Base-by-base conservation (phyloP, 2,329 filamentous ascomycete genomes). In the Pseudodiploospora longispora region DNA sequence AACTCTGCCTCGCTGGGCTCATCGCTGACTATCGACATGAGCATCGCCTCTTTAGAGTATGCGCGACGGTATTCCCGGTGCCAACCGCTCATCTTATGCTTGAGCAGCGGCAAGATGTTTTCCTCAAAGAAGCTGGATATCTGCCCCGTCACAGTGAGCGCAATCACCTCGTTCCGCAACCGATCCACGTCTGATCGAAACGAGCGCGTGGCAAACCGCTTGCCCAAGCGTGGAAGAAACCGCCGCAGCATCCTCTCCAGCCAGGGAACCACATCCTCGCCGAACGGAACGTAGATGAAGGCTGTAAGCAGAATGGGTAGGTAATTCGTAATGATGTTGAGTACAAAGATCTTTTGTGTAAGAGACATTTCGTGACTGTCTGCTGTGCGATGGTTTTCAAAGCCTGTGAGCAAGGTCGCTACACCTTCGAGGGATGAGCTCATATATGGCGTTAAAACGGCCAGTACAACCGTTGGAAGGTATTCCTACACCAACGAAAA, bases 321-420 rank as follows among this genome's bases (percentile, higher is more conserved):
- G 57, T 89, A 90, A 4, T 85, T 85, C 9, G 84, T 87, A 62
- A 89, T 86, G 66, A 88, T 87, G 68, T 85, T 86, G 58, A 90
- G 75, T 31, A 87, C 72, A 47, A 89, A 88, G 6, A 84, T 75
- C 69, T 89, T 89, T 49, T 83, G 77, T 0, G 82, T 85, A 51
- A 85, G 70, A 0, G 83, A 81, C 48, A 79, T 75, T 48, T 87
- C 80, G 55, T 85, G 81, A 19, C 76, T 70, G 40, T 83, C 80
- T 30, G 80, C 72, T 0, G 83, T 88, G 43, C 85, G 78, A 58
- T 88, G 85, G 58, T 89, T 89, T 56, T 89, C 85, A 53, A 77
- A 87, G 10, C 84, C 69, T 8, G 79, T 87, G 32, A 89, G 67
- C 12, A 64, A 65, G 1, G 74, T 77, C 1, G 85, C 85, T 31